Conservation (phyloP, 192 early-diverging fungal species). For the Haplosporangium gracile region DNA sequence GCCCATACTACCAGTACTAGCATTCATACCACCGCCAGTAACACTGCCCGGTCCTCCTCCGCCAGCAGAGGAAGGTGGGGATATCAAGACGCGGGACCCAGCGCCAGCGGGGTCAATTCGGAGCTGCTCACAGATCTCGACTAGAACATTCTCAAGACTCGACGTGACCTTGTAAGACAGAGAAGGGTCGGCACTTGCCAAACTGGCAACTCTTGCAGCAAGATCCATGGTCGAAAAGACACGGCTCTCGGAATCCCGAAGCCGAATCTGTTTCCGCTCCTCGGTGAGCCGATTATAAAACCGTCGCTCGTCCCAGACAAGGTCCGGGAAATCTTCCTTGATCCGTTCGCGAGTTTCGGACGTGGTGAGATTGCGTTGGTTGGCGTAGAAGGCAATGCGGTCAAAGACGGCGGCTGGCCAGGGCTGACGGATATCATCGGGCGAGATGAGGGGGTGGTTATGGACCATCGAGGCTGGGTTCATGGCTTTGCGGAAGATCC, state of each 20-base stretch:
- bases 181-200: slow-evolving; percentile 38
- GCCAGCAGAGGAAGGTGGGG: slow-evolving; percentile 54
- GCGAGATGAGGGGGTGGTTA: slow-evolving; percentile 66
- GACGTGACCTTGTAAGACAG: slow-evolving; percentile 42
- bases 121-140: slow-evolving; percentile 52
- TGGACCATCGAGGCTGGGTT: slow-evolving; percentile 68
- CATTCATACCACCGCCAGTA: neutral
- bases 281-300: slow-evolving; percentile 69
- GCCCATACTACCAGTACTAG: neutral
- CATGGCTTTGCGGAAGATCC: slow-evolving; percentile 71
- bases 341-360: slow-evolving; percentile 61
- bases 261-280: slow-evolving; percentile 62
- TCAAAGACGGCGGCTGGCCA: slow-evolving; percentile 67
- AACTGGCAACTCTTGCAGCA: slow-evolving; percentile 61
- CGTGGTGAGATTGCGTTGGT: slow-evolving; percentile 59
- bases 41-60: slow-evolving; percentile 31
- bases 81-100: slow-evolving; percentile 31
- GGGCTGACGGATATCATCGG: slow-evolving; percentile 64
- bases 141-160: slow-evolving; percentile 39
- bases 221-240: slow-evolving; percentile 58
- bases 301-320: slow-evolving; percentile 69
- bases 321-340: slow-evolving; percentile 66
- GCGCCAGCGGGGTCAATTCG: slow-evolving; percentile 43
- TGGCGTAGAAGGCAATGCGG: slow-evolving; percentile 64
- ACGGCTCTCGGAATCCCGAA: slow-evolving; percentile 59